Percentiles rank a stretch among this genome's conserved stretches.
These are phyloP conservation scores for Crepidotus variabilis DNA, from an alignment of 768 basidiomycete genomes.

Conservation along the genomic window DNA sequence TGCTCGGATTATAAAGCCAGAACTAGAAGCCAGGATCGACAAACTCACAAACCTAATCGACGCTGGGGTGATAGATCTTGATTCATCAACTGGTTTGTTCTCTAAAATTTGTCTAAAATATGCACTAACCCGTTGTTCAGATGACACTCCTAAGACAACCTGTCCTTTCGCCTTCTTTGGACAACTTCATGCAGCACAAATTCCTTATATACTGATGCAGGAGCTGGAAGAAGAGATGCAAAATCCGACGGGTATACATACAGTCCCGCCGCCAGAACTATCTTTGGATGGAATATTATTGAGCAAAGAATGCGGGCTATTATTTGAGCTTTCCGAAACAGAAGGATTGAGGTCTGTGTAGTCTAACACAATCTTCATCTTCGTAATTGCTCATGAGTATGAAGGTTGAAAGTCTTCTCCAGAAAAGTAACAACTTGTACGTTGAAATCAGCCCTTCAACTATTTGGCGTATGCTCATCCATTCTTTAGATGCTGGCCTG, in stretches of 20 bases:
- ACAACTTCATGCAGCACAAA: slow-evolving; percentile 52
- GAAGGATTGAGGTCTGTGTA: slow-evolving; percentile 61
- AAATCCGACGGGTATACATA: slow-evolving; percentile 69
- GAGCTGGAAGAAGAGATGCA: slow-evolving; percentile 75
- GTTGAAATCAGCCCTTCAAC: slow-evolving; percentile 10
- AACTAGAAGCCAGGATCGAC: slow-evolving; percentile 53
- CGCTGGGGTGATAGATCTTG: slow-evolving; percentile 56
- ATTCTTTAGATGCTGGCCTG: slow-evolving; percentile 62
- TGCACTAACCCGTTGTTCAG: slow-evolving; percentile 22
- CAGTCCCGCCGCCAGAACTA: slow-evolving; percentile 51
- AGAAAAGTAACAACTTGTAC: slow-evolving; percentile 68
- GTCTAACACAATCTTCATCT: background rate
- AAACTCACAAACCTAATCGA: slow-evolving; percentile 64
- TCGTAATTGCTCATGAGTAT: background rate
- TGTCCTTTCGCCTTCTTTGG: slow-evolving; percentile 68
- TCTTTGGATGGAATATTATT: slow-evolving; percentile 62
- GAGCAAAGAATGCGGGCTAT: slow-evolving; percentile 77
- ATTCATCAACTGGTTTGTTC: slow-evolving; percentile 25
- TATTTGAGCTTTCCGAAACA: slow-evolving; percentile 62
- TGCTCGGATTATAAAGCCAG: slow-evolving; percentile 52
- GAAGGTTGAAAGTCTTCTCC: slow-evolving; percentile 62
- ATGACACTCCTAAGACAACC: slow-evolving; percentile 42
- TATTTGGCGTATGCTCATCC: slow-evolving; percentile 6
- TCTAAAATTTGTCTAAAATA: background rate
- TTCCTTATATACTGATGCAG: slow-evolving; percentile 54